These are phyloP conservation scores for Lactarius quietus DNA, from an alignment of 768 basidiomycete species.

Conservation along the genomic window DNA sequence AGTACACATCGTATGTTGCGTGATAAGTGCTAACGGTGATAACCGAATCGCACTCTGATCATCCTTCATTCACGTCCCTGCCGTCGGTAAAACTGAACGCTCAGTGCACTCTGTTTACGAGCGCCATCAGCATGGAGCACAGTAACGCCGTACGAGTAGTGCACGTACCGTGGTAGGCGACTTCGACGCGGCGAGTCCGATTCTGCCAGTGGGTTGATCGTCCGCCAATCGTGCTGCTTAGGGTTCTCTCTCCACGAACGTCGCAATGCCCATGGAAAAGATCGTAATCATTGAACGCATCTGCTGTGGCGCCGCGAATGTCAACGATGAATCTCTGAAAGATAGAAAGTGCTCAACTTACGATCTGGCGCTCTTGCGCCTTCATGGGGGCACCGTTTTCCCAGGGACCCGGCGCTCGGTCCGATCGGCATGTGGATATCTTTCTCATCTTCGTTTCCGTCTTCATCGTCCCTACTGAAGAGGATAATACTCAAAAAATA, in stretches of 20 bases:
- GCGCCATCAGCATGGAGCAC: slow-evolving; percentile 53
- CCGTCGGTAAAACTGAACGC: background rate
- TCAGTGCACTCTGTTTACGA: slow-evolving; percentile 32
- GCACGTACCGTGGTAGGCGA: slow-evolving; percentile 46
- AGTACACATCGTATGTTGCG: slow-evolving; percentile 24
- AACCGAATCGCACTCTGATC: slow-evolving; percentile 6
- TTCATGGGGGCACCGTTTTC: no score
- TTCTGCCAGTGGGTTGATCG: slow-evolving; percentile 49
- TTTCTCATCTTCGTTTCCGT: slow-evolving; percentile 32
- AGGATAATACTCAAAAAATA: slow-evolving; percentile 10
- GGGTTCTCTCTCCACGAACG: slow-evolving; percentile 29
- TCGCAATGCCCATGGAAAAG: slow-evolving; percentile 46
- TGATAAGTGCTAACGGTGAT: slow-evolving; percentile 9
- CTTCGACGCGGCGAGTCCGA: slow-evolving; percentile 45
- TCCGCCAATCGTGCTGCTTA: slow-evolving; percentile 27
- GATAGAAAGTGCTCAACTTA: no score
- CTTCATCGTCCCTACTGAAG: slow-evolving; percentile 21
- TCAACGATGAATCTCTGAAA: background rate
- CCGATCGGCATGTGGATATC: slow-evolving; percentile 38
- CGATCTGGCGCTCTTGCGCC: no score
- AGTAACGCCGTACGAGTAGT: slow-evolving; percentile 86
- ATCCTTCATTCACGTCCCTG: background rate
- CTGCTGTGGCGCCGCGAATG: slow-evolving; percentile 30
- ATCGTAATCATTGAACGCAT: slow-evolving; percentile 53
- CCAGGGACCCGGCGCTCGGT: slow-evolving; percentile 81